Evolutionary conservation across 441 rosid genomes (phyloP), one percentile per base, ranked within the genome.

Genomic region (Theobroma grandiflorum): DNA sequence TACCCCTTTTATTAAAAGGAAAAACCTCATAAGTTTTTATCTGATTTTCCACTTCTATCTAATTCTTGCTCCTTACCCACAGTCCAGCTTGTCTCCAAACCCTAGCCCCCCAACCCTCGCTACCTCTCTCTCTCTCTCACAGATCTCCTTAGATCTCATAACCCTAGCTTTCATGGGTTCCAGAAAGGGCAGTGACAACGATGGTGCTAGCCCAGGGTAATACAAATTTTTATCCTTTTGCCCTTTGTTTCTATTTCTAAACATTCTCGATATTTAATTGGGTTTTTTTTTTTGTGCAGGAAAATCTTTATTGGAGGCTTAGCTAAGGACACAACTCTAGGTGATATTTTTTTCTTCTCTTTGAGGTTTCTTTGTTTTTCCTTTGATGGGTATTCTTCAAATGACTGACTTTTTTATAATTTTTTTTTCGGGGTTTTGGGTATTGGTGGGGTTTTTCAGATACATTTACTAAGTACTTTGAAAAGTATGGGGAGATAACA

Each of bases 261-360:
- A 37, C 50, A 6, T 20, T 14, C 50, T 20, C 3, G 5, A 11
- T 72, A n/a, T 11, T 11, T 40, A 57, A 55, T 53, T 0, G 31
- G 1, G 0, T 35, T 47, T 64, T 16, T 9, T 35, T 0, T 35
- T 70, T 50, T 55, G 11, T n/a, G 84, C 90, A 94, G 98, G 88
- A 96, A 96, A 78, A 94, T 96, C 72, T 94, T 96, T 62, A 92
- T 95, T 2, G 98, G 99, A 61, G 98, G 99, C 72, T 89, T 96
- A 77, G 92, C 97, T 18, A 96, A 91, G 58, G 98, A 92, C 68
- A 90, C 97, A 22, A 90, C 93, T 8, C 86, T 85, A 35, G 89
- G 99, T 92, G 75, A 83, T 84, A 67, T 76, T 42, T 74, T 10
- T n/a, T 2, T n/a, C 59, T 67, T 3, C 5, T 4, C 20, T 38